phyloP scores from a whole-genome alignment of 202 grass and related monocot genomes.

The Hordeum pubiflorum region DNA sequence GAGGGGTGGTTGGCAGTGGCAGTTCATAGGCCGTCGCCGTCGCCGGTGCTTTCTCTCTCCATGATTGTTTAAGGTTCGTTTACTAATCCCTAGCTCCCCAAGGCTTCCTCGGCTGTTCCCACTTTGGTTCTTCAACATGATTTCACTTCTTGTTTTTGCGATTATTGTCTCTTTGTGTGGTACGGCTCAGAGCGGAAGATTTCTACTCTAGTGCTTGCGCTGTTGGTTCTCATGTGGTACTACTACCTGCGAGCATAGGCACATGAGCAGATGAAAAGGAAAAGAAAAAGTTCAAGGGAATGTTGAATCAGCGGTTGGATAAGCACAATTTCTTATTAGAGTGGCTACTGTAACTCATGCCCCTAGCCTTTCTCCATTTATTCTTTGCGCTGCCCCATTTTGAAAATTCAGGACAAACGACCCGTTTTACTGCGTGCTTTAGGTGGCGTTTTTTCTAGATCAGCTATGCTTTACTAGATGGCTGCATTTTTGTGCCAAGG shows the following conservation, averaged over 20 bases:
- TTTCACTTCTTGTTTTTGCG: not conserved
- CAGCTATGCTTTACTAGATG: not conserved
- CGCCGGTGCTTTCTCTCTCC: slow-evolving; percentile 17
- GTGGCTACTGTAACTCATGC: not conserved
- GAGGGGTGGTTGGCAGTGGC: slow-evolving; percentile 20
- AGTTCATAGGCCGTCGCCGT: slow-evolving; percentile 2
- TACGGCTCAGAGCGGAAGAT: not conserved
- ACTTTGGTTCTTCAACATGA: not conserved
- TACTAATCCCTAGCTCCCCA: not conserved
- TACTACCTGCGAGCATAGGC: not conserved
- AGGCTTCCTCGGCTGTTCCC: not conserved
- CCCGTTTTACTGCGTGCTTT: slow-evolving; percentile 24
- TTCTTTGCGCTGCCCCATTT: not conserved
- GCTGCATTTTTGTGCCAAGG: not conserved
- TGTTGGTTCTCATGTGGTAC: not conserved
- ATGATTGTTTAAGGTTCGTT: slow-evolving; percentile 34
- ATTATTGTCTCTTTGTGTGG: not conserved
- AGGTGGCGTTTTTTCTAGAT: not conserved
- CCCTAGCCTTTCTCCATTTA: not conserved
- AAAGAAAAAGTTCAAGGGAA: not conserved
- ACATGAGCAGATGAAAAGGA: not conserved
- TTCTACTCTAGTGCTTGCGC: not conserved
- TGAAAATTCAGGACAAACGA: not conserved
- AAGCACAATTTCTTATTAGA: not conserved
- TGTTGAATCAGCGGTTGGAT: not conserved